Evolutionary conservation across 2,329 filamentous ascomycete species (phyloP).

Genomic region (Rhynchosporium graminicola): DNA sequence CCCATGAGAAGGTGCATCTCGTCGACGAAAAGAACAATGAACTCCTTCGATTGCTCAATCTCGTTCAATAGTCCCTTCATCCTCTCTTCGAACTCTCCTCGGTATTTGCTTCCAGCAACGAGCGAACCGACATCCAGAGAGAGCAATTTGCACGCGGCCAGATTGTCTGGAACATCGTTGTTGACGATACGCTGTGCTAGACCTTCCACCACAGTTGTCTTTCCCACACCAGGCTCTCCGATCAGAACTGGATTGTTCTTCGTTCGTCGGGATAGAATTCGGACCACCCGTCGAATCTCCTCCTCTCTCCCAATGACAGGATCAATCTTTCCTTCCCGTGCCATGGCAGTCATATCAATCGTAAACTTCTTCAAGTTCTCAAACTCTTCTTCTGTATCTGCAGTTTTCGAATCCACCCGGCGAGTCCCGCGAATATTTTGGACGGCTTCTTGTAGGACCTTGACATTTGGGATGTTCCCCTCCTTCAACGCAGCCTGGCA

Average conservation of each 20-base stretch:
- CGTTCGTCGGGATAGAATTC: constrained; percentile 88
- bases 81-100: constrained; percentile 96
- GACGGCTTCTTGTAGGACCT: constrained; percentile 88
- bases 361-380: constrained; percentile 98
- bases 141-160: constrained; percentile 89
- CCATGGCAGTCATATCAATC: constrained; percentile 96
- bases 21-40: constrained; percentile 97
- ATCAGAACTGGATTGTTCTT: constrained; percentile 99
- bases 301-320: constrained; percentile 96
- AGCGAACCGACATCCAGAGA: constrained; percentile 94
- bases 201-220: constrained; percentile 97
- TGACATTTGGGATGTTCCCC: constrained; percentile 86
- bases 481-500: constrained; percentile 78
- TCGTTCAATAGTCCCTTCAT: constrained; percentile 99
- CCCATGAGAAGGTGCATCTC: constrained; percentile 99
- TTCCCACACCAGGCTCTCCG: constrained; percentile 96
- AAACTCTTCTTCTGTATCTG: constrained; percentile 87
- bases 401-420: constrained; percentile 93
- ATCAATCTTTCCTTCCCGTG: constrained; percentile 95
- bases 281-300: constrained; percentile 87
- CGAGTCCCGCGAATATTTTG: constrained; percentile 88
- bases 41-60: constrained; percentile 90
- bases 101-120: constrained; percentile 96
- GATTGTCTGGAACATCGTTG: constrained; percentile 91
- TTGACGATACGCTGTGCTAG: constrained; percentile 95